Evolutionary conservation across 371 early-diverging fungal genomes (phyloP).

Genomic region (Mucor circinelloides): DNA sequence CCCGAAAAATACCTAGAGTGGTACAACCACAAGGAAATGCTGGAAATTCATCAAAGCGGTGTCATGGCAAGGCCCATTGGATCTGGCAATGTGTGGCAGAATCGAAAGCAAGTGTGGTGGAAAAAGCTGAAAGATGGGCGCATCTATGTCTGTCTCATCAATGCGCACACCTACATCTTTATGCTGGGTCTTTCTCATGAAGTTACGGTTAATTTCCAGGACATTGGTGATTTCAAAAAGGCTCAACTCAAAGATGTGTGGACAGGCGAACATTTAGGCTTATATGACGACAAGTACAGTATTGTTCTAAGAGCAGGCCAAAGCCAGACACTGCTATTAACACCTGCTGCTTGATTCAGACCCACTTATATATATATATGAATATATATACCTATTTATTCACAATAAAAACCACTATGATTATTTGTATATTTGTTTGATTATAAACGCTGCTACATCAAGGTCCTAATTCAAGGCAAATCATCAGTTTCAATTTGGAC

Average conservation of each 20-base stretch:
- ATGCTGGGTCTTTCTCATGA: slow-evolving; percentile 41
- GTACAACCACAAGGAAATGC: slow-evolving; percentile 41
- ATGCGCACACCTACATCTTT: slow-evolving; percentile 41
- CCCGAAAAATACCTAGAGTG: slow-evolving; percentile 41
- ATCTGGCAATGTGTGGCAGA: slow-evolving; percentile 42
- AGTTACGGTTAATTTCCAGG: slow-evolving; percentile 26
- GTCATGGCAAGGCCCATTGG: slow-evolving; percentile 48
- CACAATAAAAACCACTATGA: not conserved
- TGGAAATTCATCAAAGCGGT: slow-evolving; percentile 47
- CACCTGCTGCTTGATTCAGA: slow-evolving; percentile 10
- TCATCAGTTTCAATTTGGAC: not conserved
- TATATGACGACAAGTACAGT: slow-evolving; percentile 17
- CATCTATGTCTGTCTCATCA: slow-evolving; percentile 39
- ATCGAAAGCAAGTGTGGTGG: slow-evolving; percentile 51
- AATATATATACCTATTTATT: too few species aligned
- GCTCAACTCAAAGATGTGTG: slow-evolving; percentile 35
- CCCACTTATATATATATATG: too few species aligned
- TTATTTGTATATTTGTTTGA: slow-evolving; percentile 48
- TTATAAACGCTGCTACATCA: slow-evolving; percentile 66
- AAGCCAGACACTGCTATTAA: slow-evolving; percentile 27
- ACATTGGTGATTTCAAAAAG: slow-evolving; percentile 22
- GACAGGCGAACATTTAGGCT: slow-evolving; percentile 34
- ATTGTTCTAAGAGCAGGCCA: slow-evolving; percentile 24
- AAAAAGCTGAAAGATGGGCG: slow-evolving; percentile 42
- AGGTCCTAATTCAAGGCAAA: slow-evolving; percentile 39